Evolutionary conservation across 1,284 basidiomycete genomes (phyloP).

Genomic region (Ustilago curta): DNA sequence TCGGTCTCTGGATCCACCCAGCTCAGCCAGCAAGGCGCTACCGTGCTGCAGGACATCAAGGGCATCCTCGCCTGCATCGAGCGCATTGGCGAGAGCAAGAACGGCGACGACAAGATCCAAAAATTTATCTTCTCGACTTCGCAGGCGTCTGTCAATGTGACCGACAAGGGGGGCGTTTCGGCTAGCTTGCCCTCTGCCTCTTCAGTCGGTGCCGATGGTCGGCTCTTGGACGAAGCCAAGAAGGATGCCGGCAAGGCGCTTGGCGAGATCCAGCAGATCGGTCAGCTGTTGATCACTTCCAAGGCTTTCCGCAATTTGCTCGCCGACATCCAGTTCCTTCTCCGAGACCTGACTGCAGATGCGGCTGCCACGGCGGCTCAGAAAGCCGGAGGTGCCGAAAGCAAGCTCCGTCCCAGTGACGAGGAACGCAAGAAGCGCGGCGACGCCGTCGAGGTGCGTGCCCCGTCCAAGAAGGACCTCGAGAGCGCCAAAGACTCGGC

Average conservation of each 20-base stretch:
- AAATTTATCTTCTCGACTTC: slow-evolving; percentile 69
- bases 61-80: slow-evolving; percentile 55
- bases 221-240: slow-evolving; percentile 64
- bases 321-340: slow-evolving; percentile 70
- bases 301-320: slow-evolving; percentile 70
- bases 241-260: slow-evolving; percentile 69
- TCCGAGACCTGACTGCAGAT: slow-evolving; percentile 71
- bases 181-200: slow-evolving; percentile 33
- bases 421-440: slow-evolving; percentile 63
- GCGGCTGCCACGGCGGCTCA: slow-evolving; percentile 63
- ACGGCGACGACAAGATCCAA: slow-evolving; percentile 70
- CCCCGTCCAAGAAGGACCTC: slow-evolving; percentile 67
- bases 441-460: slow-evolving; percentile 49
- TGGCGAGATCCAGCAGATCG: slow-evolving; percentile 70
- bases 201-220: slow-evolving; percentile 55
- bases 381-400: slow-evolving; percentile 60
- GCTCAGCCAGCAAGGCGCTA: slow-evolving; percentile 53
- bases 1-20: slow-evolving; percentile 42
- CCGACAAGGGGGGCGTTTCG: slow-evolving; percentile 31
- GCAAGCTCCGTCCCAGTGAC: slow-evolving; percentile 60
- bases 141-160: slow-evolving; percentile 64
- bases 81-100: slow-evolving; percentile 55
- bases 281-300: slow-evolving; percentile 70
- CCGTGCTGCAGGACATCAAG: slow-evolving; percentile 52
- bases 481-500: slow-evolving; percentile 69